These are phyloP conservation scores for Rubia yunnanensis DNA, from an alignment of 257 asterid species.

Conservation along the genomic window DNA sequence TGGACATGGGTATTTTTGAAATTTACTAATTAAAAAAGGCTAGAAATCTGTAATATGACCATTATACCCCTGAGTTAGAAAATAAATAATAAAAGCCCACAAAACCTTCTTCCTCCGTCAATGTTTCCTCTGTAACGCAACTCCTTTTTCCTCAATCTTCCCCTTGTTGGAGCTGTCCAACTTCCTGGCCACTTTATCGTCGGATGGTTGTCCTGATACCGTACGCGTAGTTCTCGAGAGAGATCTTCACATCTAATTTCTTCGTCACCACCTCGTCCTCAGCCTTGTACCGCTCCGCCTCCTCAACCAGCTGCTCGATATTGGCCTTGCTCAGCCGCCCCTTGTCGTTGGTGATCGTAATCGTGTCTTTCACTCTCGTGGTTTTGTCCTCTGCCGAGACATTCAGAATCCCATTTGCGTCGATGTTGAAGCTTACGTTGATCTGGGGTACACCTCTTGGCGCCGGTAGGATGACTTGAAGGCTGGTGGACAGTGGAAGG, in stretches of 20 bases:
- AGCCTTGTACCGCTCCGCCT: conserved; percentile 41
- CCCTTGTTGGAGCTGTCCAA: conserved; percentile 32
- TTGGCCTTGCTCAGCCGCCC: conserved; percentile 46
- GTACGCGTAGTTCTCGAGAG: conserved; percentile 47
- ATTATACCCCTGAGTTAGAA: too few species aligned
- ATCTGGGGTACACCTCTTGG: conserved; percentile 49
- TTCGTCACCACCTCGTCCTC: conserved; percentile 48
- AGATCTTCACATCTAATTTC: conserved; percentile 41
- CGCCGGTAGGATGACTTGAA: conserved; percentile 44
- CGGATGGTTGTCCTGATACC: conserved; percentile 34
- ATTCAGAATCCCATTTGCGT: conserved; percentile 42
- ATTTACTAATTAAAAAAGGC: too few species aligned
- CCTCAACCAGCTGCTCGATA: conserved; percentile 42
- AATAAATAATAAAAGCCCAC: too few species aligned
- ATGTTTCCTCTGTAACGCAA: too few species aligned
- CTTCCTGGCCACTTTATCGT: conserved; percentile 35
- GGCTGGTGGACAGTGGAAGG: too few species aligned
- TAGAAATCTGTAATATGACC: too few species aligned
- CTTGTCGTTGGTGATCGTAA: conserved; percentile 43
- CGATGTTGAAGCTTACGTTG: conserved; percentile 45
- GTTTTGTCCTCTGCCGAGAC: conserved; percentile 51
- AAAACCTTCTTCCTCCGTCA: too few species aligned
- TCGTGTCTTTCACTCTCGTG: conserved; percentile 39
- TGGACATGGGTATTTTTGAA: too few species aligned
- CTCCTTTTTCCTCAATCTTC: conserved; percentile 44